phyloP scores from a whole-genome alignment of 2,329 filamentous ascomycete species.

The Pseudogymnoascus sp. region DNA sequence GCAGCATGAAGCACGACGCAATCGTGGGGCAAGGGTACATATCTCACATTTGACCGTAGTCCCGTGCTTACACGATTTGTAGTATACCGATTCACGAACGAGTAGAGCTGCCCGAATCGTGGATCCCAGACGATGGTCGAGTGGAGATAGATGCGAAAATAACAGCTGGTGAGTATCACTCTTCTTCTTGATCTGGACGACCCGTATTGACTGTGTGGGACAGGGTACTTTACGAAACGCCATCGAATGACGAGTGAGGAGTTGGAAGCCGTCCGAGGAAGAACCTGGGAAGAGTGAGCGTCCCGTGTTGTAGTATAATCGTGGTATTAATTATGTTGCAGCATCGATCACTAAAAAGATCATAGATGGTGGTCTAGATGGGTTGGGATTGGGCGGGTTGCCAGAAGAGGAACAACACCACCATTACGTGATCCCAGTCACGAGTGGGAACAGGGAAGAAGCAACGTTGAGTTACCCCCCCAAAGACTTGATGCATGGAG shows the following conservation, averaged over 20 bases:
- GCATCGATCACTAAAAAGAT: constrained; percentile 28
- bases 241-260: constrained; percentile 84
- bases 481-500: not conserved
- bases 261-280: constrained; percentile 73
- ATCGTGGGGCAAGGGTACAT: constrained; percentile 69
- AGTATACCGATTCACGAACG: constrained; percentile 81
- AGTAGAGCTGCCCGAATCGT: constrained; percentile 82
- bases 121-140: constrained; percentile 88
- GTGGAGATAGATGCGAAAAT: constrained; percentile 99
- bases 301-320: constrained; percentile 15
- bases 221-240: constrained; percentile 74
- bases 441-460: constrained; percentile 9
- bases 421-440: constrained; percentile 10
- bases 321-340: constrained; percentile 22
- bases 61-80: constrained; percentile 12
- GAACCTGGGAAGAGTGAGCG: constrained; percentile 77
- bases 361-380: not conserved
- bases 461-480: not conserved
- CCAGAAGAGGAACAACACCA: constrained; percentile 6
- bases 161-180: constrained; percentile 61
- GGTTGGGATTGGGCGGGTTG: not conserved
- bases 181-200: constrained; percentile 3
- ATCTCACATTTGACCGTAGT: not conserved
- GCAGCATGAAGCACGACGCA: constrained; percentile 80
- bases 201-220: constrained; percentile 23